phyloP scores from a whole-genome alignment of 257 asterid species.

The Solanum gracilifrons region DNA sequence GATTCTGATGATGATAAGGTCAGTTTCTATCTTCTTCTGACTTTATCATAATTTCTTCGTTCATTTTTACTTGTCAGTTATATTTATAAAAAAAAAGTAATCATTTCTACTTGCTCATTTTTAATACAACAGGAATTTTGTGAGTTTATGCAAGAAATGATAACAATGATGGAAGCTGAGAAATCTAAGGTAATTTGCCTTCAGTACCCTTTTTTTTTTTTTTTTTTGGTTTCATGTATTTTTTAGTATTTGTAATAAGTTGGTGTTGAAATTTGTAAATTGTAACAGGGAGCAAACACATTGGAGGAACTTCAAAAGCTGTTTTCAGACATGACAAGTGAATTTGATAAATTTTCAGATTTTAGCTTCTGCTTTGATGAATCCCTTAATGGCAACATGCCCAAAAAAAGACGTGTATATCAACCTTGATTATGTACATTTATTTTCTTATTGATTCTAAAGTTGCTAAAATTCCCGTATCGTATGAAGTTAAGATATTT shows the following conservation, averaged over 20 bases:
- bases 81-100: too few relatives aligned
- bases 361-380: not conserved
- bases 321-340: slow-evolving; percentile 5
- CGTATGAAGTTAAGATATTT: not conserved
- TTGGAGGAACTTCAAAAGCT: slow-evolving; percentile 17
- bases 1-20: slow-evolving; percentile 1
- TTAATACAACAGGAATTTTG: not conserved
- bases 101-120: not conserved
- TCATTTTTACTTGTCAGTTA: not conserved
- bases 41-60: not conserved
- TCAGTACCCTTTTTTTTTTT: too few relatives aligned
- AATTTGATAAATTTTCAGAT: slow-evolving; percentile 1
- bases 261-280: not conserved
- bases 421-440: not conserved
- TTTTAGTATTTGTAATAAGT: not conserved
- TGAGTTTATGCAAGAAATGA: slow-evolving; percentile 18
- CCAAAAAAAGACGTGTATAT: not conserved
- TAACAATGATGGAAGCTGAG: slow-evolving; percentile 8
- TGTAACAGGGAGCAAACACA: slow-evolving; percentile 10
- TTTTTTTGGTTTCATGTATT: not conserved
- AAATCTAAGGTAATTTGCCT: slow-evolving; percentile 5
- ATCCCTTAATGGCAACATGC: not conserved
- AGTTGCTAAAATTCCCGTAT: not conserved
- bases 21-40: not conserved
- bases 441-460: not conserved